A percentile compares a stretch with the other conserved stretches of the same genome.
These are phyloP conservation scores for Cucumis cinereus DNA, from an alignment of 306 rosid genomes.

Conservation along the genomic window DNA sequence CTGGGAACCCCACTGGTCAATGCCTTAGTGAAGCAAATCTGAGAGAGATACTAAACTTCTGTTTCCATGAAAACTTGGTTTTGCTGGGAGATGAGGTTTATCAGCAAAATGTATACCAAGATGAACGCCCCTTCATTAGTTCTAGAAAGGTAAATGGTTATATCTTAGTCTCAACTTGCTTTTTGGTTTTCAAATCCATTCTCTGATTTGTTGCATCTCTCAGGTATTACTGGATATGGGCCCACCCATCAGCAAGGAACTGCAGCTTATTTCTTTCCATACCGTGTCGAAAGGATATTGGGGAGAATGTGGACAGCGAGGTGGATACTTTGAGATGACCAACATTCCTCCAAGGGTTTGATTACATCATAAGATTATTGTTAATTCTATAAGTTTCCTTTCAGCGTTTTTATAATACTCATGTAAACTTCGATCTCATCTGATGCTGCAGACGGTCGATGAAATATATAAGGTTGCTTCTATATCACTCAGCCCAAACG, in stretches of 20 bases:
- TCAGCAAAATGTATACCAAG: slow-evolving; percentile 93
- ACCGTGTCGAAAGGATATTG: slow-evolving; percentile 89
- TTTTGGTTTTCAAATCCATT: slow-evolving; percentile 5
- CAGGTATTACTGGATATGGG: slow-evolving; percentile 85
- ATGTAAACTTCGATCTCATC: not conserved
- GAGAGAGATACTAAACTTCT: slow-evolving; percentile 60
- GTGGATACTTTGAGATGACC: slow-evolving; percentile 98
- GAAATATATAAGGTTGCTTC: slow-evolving; percentile 93
- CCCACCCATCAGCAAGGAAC: slow-evolving; percentile 71
- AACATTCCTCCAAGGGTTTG: slow-evolving; percentile 88
- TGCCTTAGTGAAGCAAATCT: slow-evolving; percentile 82
- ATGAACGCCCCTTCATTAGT: slow-evolving; percentile 87
- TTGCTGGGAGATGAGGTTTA: slow-evolving; percentile 99
- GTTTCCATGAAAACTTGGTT: slow-evolving; percentile 64
- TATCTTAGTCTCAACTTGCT: slow-evolving; percentile 1
- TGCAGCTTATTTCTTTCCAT: slow-evolving; percentile 88
- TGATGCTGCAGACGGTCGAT: slow-evolving; percentile 74
- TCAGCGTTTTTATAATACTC: not conserved
- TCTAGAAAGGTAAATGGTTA: slow-evolving; percentile 53
- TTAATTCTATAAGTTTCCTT: not conserved
- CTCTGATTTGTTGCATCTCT: slow-evolving; percentile 7
- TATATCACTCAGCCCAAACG: slow-evolving; percentile 88
- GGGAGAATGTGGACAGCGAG: slow-evolving; percentile 99
- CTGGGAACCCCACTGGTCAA: slow-evolving; percentile 98
- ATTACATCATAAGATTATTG: slow-evolving; percentile 6